Evolutionary conservation across 352 stramenopile species (phyloP), one percentile per base, ranked within the genome.

Genomic region (Elongisporangium prolatum): DNA sequence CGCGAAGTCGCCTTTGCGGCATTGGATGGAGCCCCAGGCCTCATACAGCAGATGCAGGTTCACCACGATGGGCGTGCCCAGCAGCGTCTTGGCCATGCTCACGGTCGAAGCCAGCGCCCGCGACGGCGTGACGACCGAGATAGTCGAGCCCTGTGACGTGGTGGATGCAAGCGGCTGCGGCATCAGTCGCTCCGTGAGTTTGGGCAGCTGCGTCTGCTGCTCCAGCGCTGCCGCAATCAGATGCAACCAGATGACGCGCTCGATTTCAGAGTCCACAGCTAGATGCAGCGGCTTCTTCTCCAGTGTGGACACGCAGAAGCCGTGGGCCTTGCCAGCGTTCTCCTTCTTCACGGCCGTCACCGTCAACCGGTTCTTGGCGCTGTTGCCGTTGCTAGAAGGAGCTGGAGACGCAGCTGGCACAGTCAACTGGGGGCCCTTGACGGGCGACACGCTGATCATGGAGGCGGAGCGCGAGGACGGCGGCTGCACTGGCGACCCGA

Each of bases 1-100:
- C 8, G 84, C 77, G 50, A 94, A 92, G 48, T 94, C 92, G 22
- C 84, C 84, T 50, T 88, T 88, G 50, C 81, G 80, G 25, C 76
- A 69, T 57, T 87, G 77, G 60, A 92, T 84, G 50, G 71, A 75
- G 13, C 82, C 82, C 77, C 78, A 94, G 2, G 80, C 72, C 3
- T 91, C 79, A 61, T 94, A 94, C 20, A 92, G 84, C 51, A 82
- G 63, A 22, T 70, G 63, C 21, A 94, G 52, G 37, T 92, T 79
- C 11, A 92, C 74, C 50, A 49, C 63, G 16, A 90, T 84, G 1
- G 79, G 64, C n/a, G 67, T 72, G 38, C 72, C 73, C 18, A 88
- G 53, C 48, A 93, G 54, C 38, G 82, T 90, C 57, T 67, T 68
- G 21, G 65, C 64, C 18, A 66, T 21, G 21, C 21, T 49, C n/a